Conservation (phyloP, 768 basidiomycete genomes). For the Tricholomella constricta region DNA sequence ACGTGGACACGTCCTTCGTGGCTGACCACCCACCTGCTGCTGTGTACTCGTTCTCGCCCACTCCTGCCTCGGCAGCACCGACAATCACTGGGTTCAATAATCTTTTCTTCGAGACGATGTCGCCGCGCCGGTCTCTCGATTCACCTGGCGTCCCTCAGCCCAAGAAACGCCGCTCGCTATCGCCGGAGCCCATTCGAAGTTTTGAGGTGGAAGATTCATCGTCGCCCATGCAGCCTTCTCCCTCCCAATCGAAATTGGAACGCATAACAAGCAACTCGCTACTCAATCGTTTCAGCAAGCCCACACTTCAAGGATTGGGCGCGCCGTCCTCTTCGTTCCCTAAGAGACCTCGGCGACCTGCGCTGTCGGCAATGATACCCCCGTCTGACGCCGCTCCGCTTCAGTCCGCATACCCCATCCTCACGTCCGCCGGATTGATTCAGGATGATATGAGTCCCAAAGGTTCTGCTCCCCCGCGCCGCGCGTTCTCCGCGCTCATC, state of each 20-base stretch:
- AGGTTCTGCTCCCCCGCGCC: slow-evolving; percentile 55
- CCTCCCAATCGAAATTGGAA: slow-evolving; percentile 50
- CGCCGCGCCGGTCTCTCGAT: slow-evolving; percentile 50
- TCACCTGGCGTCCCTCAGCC: slow-evolving; percentile 43
- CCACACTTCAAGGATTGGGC: slow-evolving; percentile 55
- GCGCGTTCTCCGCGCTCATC: slow-evolving; percentile 77
- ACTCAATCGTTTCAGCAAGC: slow-evolving; percentile 47
- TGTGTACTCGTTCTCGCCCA: slow-evolving; percentile 34
- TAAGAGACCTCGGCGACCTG: slow-evolving; percentile 67
- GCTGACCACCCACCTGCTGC: slow-evolving; percentile 31
- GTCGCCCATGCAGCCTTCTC: slow-evolving; percentile 53
- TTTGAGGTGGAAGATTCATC: slow-evolving; percentile 45
- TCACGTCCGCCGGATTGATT: slow-evolving; percentile 30
- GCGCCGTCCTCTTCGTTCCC: slow-evolving; percentile 52
- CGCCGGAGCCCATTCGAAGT: slow-evolving; percentile 47
- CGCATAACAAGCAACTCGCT: slow-evolving; percentile 52
- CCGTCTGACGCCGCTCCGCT: slow-evolving; percentile 40
- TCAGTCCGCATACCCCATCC: slow-evolving; percentile 45
- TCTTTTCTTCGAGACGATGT: slow-evolving; percentile 61
- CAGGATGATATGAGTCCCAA: slow-evolving; percentile 32
- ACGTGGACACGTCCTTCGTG: slow-evolving; percentile 64
- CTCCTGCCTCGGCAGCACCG: slow-evolving; percentile 52
- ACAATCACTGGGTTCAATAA: slow-evolving; percentile 55
- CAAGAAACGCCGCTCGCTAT: slow-evolving; percentile 62
- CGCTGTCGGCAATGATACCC: slow-evolving; percentile 62